These are phyloP conservation scores for Aureobasidium sp. DNA, from an alignment of 2,329 filamentous ascomycete species.

Conservation along the genomic window DNA sequence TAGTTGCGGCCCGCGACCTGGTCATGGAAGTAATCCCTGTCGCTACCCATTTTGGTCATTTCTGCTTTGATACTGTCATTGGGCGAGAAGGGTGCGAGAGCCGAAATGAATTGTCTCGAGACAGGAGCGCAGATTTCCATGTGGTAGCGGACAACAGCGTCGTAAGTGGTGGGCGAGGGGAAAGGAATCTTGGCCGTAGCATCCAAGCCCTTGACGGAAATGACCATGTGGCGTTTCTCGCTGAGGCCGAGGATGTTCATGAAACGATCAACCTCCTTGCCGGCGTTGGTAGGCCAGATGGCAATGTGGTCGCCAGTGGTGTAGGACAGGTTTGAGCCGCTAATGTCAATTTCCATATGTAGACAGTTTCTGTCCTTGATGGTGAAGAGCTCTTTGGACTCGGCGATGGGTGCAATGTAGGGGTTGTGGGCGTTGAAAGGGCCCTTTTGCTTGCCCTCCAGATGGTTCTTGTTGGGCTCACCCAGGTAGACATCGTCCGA, in stretches of 20 bases:
- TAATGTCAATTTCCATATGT: slow-evolving; percentile 90
- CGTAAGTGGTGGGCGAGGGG: slow-evolving; percentile 92
- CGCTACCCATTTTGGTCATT: slow-evolving; percentile 77
- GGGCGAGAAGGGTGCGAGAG: slow-evolving; percentile 81
- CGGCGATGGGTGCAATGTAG: slow-evolving; percentile 82
- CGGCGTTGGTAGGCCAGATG: slow-evolving; percentile 92
- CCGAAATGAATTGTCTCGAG: slow-evolving; percentile 88
- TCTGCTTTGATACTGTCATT: slow-evolving; percentile 77
- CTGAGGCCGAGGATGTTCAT: slow-evolving; percentile 67
- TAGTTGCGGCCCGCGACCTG: slow-evolving; percentile 73
- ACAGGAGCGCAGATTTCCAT: slow-evolving; percentile 94
- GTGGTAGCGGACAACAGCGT: slow-evolving; percentile 87
- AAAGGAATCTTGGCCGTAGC: slow-evolving; percentile 96
- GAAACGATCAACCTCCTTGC: slow-evolving; percentile 85
- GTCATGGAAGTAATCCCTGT: slow-evolving; percentile 92
- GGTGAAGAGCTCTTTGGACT: slow-evolving; percentile 85
- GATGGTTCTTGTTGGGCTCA: slow-evolving; percentile 74
- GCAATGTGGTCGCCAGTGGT: slow-evolving; percentile 97
- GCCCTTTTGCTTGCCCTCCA: slow-evolving; percentile 73
- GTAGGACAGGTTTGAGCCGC: slow-evolving; percentile 81
- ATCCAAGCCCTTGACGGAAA: slow-evolving; percentile 85
- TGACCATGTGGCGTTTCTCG: slow-evolving; percentile 70
- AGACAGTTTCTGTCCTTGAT: slow-evolving; percentile 89
- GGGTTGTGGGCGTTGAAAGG: slow-evolving; percentile 88
- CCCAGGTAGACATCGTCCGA: slow-evolving; percentile 83